Evolutionary conservation across 2,329 filamentous ascomycete genomes (phyloP).

Genomic region (Alternaria triticina): DNA sequence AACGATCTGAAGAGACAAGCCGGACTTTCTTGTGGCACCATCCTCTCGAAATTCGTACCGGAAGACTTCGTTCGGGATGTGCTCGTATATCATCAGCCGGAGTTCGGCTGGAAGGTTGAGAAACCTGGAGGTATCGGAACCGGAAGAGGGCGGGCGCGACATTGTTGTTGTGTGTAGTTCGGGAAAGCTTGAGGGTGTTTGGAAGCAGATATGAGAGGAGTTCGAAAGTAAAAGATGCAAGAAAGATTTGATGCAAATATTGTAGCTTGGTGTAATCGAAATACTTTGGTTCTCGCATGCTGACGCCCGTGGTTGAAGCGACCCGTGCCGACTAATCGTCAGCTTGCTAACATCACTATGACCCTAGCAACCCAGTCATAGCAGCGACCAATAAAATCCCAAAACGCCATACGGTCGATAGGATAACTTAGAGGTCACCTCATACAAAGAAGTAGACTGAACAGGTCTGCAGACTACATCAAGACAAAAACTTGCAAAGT

Average conservation of each 20-base stretch:
- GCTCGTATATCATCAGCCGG: conserved; percentile 7
- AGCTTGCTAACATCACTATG: background rate
- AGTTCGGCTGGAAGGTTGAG: conserved; percentile 8
- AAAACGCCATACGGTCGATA: background rate
- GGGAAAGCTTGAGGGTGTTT: background rate
- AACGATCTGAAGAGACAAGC: background rate
- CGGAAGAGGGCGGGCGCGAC: background rate
- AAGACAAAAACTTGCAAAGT: too few species aligned
- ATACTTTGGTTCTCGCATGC: background rate
- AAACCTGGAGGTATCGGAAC: background rate
- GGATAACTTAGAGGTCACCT: background rate
- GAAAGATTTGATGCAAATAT: background rate
- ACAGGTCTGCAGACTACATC: too few species aligned
- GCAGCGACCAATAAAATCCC: background rate
- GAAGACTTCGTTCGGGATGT: background rate
- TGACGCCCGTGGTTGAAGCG: background rate
- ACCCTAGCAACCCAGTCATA: background rate
- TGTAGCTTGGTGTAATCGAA: background rate
- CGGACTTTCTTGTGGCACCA: background rate
- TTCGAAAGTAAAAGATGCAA: background rate
- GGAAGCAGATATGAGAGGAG: background rate
- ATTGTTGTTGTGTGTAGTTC: background rate
- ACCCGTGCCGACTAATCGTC: background rate
- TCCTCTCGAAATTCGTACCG: background rate
- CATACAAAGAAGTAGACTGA: too few species aligned